These are phyloP conservation scores for Ichthyophthirius multifiliis DNA, from an alignment of 169 alveolate species.

Conservation along the genomic window DNA sequence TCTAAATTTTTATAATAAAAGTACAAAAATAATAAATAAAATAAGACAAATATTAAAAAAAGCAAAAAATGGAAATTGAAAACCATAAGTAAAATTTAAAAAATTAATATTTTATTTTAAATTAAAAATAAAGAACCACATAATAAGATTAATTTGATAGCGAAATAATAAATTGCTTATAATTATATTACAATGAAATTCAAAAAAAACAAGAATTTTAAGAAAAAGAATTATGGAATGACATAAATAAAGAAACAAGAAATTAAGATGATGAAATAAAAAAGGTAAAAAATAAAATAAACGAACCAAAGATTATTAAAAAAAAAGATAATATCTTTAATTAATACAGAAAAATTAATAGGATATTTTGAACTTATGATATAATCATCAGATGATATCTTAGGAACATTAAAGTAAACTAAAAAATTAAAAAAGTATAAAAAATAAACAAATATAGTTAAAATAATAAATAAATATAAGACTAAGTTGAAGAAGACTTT, in stretches of 20 bases:
- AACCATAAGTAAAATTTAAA: too few species aligned
- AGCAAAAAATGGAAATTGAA: too few species aligned
- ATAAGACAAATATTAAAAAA: too few species aligned
- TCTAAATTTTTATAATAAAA: too few species aligned
- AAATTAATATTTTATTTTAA: too few species aligned
- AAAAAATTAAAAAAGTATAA: background rate
- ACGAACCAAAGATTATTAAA: too few species aligned
- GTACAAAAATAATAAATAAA: too few species aligned
- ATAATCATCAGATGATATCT: background rate
- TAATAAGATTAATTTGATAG: too few species aligned
- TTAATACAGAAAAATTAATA: background rate
- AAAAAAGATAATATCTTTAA: background rate
- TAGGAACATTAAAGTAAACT: background rate
- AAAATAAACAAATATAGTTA: background rate
- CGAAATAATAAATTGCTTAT: too few species aligned
- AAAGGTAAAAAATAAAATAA: background rate
- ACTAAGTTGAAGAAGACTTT: background rate
- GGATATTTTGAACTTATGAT: background rate
- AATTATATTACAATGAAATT: background rate
- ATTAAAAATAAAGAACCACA: too few species aligned
- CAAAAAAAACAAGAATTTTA: background rate
- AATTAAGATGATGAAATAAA: background rate
- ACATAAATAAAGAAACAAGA: background rate
- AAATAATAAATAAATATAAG: background rate
- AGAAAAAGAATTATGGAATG: slow-evolving; percentile 5